Conservation (phyloP, 805 yeast species). For the Geotrichum ghanense region DNA sequence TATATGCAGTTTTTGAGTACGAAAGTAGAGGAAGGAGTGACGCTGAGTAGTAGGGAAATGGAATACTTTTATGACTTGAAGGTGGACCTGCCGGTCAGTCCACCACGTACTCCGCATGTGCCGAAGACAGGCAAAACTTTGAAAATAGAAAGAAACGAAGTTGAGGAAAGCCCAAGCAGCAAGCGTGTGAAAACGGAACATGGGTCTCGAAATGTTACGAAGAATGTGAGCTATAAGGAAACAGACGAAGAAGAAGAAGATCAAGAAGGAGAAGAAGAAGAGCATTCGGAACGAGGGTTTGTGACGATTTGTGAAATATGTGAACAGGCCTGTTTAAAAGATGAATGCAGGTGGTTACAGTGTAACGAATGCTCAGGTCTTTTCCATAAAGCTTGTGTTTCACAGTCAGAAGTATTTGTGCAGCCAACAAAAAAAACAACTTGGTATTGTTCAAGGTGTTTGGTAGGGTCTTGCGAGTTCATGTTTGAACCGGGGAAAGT, state of each 20-base stretch:
- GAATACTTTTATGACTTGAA: not conserved
- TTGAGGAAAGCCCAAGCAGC: slow-evolving; percentile 1
- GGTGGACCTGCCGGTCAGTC: not conserved
- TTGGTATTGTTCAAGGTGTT: slow-evolving; percentile 79
- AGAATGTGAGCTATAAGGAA: not conserved
- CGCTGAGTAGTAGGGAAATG: not conserved
- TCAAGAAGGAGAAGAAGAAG: slow-evolving; percentile 5
- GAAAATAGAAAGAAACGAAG: slow-evolving; percentile 2
- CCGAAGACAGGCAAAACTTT: not conserved
- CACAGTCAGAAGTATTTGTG: not conserved
- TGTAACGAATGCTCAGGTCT: slow-evolving; percentile 70
- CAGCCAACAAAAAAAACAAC: slow-evolving; percentile 23
- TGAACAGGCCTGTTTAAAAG: slow-evolving; percentile 5
- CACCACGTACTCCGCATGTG: not conserved
- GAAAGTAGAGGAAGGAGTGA: not conserved
- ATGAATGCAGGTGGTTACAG: slow-evolving; percentile 12
- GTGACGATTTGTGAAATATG: slow-evolving; percentile 18
- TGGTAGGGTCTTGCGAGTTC: slow-evolving; percentile 79
- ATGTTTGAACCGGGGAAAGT: slow-evolving; percentile 66
- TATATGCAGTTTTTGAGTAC: not conserved
- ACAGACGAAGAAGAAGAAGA: slow-evolving; percentile 5
- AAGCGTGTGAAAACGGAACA: slow-evolving; percentile 1
- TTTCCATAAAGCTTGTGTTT: slow-evolving; percentile 51
- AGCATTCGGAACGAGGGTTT: not conserved
- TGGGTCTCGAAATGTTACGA: not conserved